Evolutionary conservation across 2,329 filamentous ascomycete genomes (phyloP).

Genomic region (Apiospora sp.): DNA sequence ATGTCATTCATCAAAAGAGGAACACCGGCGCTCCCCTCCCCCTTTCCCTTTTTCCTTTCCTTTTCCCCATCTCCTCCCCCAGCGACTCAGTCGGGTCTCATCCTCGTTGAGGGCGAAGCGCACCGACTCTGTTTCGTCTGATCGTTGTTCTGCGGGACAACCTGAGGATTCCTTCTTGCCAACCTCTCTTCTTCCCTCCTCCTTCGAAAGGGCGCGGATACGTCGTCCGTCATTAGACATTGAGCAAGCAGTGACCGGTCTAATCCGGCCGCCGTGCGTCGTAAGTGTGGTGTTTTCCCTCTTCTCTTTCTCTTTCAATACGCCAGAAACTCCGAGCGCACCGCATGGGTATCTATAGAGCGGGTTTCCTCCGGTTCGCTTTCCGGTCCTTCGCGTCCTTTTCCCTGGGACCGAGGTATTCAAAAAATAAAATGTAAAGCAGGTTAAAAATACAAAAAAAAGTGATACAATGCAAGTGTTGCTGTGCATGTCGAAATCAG

Average conservation of each 20-base stretch:
- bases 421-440: background rate
- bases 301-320: conserved; percentile 13
- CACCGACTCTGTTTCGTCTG: conserved; percentile 17
- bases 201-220: background rate
- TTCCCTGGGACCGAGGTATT: background rate
- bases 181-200: background rate
- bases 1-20: conserved; percentile 11
- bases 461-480: conserved; percentile 11
- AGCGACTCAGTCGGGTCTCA: background rate
- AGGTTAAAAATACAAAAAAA: background rate
- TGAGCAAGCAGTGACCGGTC: conserved; percentile 2
- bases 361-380: conserved; percentile 8
- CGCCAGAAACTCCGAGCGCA: conserved; percentile 24
- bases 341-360: conserved; percentile 23
- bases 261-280: conserved; percentile 3
- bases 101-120: background rate
- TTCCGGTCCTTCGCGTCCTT: conserved; percentile 19
- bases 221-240: conserved; percentile 24
- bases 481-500: conserved; percentile 18
- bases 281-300: conserved; percentile 2
- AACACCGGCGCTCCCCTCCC: conserved; percentile 6
- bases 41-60: background rate
- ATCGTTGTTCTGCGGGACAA: conserved; percentile 13
- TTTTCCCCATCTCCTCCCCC: background rate
- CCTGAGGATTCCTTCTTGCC: background rate